Conservation (phyloP, 1,284 basidiomycete species). For the Cryptococcus amylolentus region DNA sequence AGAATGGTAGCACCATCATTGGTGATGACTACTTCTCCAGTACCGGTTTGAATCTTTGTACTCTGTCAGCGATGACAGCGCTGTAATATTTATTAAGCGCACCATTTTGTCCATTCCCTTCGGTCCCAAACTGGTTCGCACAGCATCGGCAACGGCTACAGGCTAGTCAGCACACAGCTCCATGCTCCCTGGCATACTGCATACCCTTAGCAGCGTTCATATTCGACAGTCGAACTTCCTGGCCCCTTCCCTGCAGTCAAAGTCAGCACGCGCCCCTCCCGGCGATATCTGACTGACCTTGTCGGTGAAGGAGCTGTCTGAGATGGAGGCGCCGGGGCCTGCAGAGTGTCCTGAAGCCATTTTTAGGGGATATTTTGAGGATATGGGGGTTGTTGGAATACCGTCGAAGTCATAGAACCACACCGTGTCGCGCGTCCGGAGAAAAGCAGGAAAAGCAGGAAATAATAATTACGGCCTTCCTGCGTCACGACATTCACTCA, state of each 20-base stretch:
- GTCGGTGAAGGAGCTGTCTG: constrained; percentile 41
- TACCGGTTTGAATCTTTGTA: constrained; percentile 87
- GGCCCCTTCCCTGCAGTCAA: constrained; percentile 44
- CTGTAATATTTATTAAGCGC: constrained; percentile 17
- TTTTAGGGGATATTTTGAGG: constrained; percentile 6
- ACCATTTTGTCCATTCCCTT: constrained; percentile 99
- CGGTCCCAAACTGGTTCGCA: constrained; percentile 93
- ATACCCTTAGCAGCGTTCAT: constrained; percentile 92
- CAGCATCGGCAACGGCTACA: constrained; percentile 92
- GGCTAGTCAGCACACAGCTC: background rate
- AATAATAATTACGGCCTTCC: background rate
- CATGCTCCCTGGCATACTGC: constrained; percentile 12
- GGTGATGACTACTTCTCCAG: constrained; percentile 95
- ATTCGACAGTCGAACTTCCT: constrained; percentile 88
- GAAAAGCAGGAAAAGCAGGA: background rate
- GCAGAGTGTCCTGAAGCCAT: constrained; percentile 27
- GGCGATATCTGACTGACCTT: constrained; percentile 29
- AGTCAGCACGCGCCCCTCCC: background rate
- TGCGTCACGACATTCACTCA: background rate
- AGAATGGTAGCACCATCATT: constrained; percentile 99
- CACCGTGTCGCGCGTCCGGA: background rate
- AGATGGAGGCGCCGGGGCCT: constrained; percentile 29
- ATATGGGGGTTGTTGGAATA: constrained; percentile 1
- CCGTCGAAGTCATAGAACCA: constrained; percentile 1
- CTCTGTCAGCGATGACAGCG: background rate